Conservation (phyloP, 1,284 basidiomycete species). For the Irpex lacteus region DNA sequence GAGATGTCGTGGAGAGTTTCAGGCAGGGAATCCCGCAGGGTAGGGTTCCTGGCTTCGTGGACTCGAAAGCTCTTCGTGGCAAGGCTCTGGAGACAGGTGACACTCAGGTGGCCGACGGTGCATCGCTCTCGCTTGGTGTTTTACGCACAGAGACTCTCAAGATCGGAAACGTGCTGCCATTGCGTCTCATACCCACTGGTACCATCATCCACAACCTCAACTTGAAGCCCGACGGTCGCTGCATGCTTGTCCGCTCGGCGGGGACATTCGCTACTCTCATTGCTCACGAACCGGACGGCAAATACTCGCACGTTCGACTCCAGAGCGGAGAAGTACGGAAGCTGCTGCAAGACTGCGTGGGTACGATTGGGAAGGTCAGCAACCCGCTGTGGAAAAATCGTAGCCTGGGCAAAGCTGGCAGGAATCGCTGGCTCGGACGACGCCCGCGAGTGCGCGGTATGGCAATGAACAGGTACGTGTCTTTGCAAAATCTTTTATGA, state of each 20-base stretch:
- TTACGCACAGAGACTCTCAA: conserved; percentile 85
- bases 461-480: conserved; percentile 92
- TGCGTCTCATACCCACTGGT: conserved; percentile 89
- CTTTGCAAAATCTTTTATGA: background rate
- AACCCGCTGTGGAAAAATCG: conserved; percentile 90
- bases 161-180: conserved; percentile 91
- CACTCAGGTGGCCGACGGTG: conserved; percentile 25
- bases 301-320: conserved; percentile 83
- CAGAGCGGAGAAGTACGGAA: conserved; percentile 93
- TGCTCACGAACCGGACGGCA: conserved; percentile 64
- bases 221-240: conserved; percentile 75
- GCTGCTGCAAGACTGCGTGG: conserved; percentile 80
- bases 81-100: conserved; percentile 41
- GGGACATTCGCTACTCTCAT: conserved; percentile 87
- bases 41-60: conserved; percentile 64
- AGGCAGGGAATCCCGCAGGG: conserved; percentile 78
- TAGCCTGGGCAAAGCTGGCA: conserved; percentile 89
- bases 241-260: conserved; percentile 85
- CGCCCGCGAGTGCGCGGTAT: conserved; percentile 92
- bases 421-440: conserved; percentile 85
- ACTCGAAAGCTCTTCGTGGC: conserved; percentile 42
- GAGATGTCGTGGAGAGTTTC: conserved; percentile 89
- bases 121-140: conserved; percentile 80
- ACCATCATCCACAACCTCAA: conserved; percentile 89
- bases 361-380: conserved; percentile 90